A percentile compares a stretch with the other conserved stretches of the same genome.
These are phyloP conservation scores for Stevia rebaudiana DNA, from an alignment of 140 eudicot genomes.

Conservation along the genomic window DNA sequence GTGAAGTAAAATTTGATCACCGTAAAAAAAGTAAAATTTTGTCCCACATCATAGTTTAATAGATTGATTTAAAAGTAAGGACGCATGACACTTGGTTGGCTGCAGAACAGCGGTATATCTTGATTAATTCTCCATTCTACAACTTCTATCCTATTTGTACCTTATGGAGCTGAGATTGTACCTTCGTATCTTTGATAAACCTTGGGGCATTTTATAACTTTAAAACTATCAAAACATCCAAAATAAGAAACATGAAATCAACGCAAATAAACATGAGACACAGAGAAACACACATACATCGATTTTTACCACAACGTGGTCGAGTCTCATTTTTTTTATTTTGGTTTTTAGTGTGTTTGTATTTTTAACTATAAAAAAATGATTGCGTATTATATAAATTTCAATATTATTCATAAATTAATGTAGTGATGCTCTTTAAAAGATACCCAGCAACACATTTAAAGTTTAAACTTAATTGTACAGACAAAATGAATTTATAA, in stretches of 20 bases:
- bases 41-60: not conserved
- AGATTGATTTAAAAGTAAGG: not conserved
- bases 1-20: too few relatives aligned
- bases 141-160: slow-evolving; percentile 11
- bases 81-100: slow-evolving; percentile 26
- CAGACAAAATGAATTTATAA: not conserved
- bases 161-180: not conserved
- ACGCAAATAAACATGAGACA: too few relatives aligned
- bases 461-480: not conserved
- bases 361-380: not conserved
- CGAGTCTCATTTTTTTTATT: not conserved
- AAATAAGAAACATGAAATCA: too few relatives aligned
- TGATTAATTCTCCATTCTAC: slow-evolving; percentile 18
- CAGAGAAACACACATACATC: not conserved
- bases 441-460: not conserved
- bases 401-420: not conserved
- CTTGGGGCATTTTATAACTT: not conserved
- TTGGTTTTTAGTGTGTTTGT: not conserved
- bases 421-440: not conserved
- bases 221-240: not conserved
- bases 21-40: not conserved
- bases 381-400: not conserved
- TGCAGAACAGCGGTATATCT: slow-evolving; percentile 18
- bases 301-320: not conserved
- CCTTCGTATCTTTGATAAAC: slow-evolving; percentile 11